These are phyloP conservation scores for Cucumis melo DNA, from an alignment of 306 rosid species.

Conservation along the genomic window DNA sequence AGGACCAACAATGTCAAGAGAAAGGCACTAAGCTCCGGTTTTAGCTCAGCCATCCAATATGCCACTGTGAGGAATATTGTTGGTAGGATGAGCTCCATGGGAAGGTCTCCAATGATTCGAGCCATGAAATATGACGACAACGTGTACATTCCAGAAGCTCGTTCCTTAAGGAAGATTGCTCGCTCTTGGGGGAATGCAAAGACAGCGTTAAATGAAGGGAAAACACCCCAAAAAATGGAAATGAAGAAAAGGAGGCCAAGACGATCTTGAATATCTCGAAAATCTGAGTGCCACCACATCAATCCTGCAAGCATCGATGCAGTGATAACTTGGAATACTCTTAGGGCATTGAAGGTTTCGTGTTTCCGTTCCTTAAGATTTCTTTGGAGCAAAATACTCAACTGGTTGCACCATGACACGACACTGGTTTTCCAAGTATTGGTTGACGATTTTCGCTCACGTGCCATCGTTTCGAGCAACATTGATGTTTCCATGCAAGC, in stretches of 20 bases:
- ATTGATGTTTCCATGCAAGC: slow-evolving; percentile 29
- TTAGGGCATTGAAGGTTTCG: slow-evolving; percentile 59
- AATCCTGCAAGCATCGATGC: slow-evolving; percentile 64
- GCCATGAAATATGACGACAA: slow-evolving; percentile 73
- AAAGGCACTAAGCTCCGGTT: slow-evolving; percentile 47
- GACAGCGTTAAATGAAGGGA: slow-evolving; percentile 70
- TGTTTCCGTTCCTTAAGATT: slow-evolving; percentile 82
- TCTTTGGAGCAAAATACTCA: slow-evolving; percentile 53
- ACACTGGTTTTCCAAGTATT: slow-evolving; percentile 12
- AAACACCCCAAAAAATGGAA: slow-evolving; percentile 89
- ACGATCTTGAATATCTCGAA: slow-evolving; percentile 57
- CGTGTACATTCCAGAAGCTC: slow-evolving; percentile 80
- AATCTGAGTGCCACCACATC: slow-evolving; percentile 92
- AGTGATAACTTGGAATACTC: slow-evolving; percentile 60
- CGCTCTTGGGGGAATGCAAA: slow-evolving; percentile 93
- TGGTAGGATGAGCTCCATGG: slow-evolving; percentile 92
- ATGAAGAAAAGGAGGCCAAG: slow-evolving; percentile 88
- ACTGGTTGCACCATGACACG: slow-evolving; percentile 56
- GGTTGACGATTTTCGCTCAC: neutral
- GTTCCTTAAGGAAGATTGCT: slow-evolving; percentile 56
- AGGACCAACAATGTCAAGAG: slow-evolving; percentile 37
- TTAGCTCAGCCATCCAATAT: slow-evolving; percentile 78
- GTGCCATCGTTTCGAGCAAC: slow-evolving; percentile 8
- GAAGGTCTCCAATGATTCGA: slow-evolving; percentile 66
- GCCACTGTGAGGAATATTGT: slow-evolving; percentile 43